A percentile compares a stretch with the other conserved stretches of the same genome.
Evolutionary conservation across 441 rosid genomes (phyloP).

Genomic region (Gossypium trilobum): DNA sequence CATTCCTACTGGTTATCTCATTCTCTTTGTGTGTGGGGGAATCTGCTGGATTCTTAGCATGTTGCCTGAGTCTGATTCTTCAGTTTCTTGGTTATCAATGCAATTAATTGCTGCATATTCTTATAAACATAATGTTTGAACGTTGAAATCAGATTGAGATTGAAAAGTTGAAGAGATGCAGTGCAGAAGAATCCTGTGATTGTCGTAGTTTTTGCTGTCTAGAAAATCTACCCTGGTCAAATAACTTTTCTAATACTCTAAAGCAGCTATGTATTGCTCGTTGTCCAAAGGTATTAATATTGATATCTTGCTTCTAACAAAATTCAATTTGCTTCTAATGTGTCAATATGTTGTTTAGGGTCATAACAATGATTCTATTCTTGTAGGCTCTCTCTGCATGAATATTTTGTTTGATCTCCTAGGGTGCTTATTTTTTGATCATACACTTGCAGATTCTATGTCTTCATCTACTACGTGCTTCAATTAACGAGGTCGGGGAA

Average conservation of each 20-base stretch:
- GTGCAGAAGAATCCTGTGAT: constrained; percentile 43
- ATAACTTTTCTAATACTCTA: constrained; percentile 43
- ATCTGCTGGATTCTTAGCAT: not conserved
- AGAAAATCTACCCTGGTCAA: constrained; percentile 59
- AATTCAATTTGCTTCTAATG: not conserved
- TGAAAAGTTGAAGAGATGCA: constrained; percentile 47
- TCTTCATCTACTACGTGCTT: constrained; percentile 72
- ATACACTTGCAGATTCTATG: constrained; percentile 61
- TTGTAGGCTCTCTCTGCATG: not conserved
- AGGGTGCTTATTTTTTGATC: constrained; percentile 7
- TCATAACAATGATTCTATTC: not conserved
- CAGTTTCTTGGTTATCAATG: not conserved
- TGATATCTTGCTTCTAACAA: not conserved
- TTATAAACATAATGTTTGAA: constrained; percentile 4
- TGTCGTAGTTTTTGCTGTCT: constrained; percentile 38
- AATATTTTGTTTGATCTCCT: not conserved
- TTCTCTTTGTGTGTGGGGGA: not conserved
- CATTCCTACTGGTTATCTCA: not conserved
- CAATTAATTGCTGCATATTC: not conserved
- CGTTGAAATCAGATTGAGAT: constrained; percentile 36
- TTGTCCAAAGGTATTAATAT: constrained; percentile 53
- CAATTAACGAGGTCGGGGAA: constrained; percentile 51
- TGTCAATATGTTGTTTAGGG: not conserved
- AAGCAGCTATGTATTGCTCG: constrained; percentile 62
- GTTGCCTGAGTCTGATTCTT: not conserved